These are phyloP conservation scores for Pseudomassariella vexata DNA, from an alignment of 2,329 filamentous ascomycete genomes.

Conservation along the genomic window DNA sequence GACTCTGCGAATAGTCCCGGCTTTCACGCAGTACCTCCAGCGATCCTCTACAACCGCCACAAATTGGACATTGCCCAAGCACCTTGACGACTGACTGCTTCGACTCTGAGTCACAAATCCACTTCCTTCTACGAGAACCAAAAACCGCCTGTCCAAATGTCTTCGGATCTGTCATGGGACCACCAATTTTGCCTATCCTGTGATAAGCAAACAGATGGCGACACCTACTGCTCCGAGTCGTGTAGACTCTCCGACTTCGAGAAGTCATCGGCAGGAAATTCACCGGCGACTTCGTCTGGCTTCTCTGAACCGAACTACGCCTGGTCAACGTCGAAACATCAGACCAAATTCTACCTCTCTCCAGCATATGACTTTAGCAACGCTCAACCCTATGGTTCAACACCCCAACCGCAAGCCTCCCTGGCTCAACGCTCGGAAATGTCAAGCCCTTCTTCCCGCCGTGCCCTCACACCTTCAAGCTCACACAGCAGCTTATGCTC, in stretches of 20 bases:
- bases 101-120: too few species aligned
- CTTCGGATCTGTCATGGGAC: conserved; percentile 62
- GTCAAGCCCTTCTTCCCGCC: conserved; percentile 27
- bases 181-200: conserved; percentile 92
- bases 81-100: too few species aligned
- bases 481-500: conserved; percentile 83
- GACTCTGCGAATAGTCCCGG: too few species aligned
- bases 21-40: too few species aligned
- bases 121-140: too few species aligned
- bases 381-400: conserved; percentile 50
- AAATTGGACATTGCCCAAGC: too few species aligned
- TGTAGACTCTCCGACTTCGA: conserved; percentile 87
- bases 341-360: conserved; percentile 59
- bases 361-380: conserved; percentile 71
- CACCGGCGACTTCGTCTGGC: conserved; percentile 52
- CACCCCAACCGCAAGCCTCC: conserved; percentile 38
- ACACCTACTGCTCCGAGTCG: conserved; percentile 86
- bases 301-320: conserved; percentile 45
- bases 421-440: conserved; percentile 25
- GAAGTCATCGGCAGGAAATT: conserved; percentile 51
- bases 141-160: too few species aligned
- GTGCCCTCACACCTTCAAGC: conserved; percentile 62
- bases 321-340: conserved; percentile 35
- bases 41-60: too few species aligned
- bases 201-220: conserved; percentile 78